phyloP scores from a whole-genome alignment of 2,329 filamentous ascomycete species.

The Aspergillus ochraceoroseus region DNA sequence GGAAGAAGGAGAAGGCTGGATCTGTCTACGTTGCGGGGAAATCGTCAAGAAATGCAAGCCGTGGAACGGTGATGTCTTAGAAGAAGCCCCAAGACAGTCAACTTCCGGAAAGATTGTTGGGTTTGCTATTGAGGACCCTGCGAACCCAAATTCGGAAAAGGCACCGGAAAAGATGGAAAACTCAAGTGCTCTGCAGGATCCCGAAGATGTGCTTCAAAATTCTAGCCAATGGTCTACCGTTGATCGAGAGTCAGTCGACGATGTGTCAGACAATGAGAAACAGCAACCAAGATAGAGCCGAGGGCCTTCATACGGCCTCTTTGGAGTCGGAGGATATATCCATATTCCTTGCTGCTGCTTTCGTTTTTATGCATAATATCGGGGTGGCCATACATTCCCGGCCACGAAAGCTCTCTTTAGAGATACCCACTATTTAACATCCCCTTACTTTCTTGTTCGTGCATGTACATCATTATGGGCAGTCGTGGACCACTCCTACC shows the following conservation, averaged over 20 bases:
- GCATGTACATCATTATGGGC: too few relatives aligned
- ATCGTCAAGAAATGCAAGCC: constrained; percentile 78
- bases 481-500: too few relatives aligned
- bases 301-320: too few relatives aligned
- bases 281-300: not conserved
- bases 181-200: constrained; percentile 25
- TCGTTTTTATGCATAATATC: too few relatives aligned
- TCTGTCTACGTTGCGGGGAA: constrained; percentile 82
- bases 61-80: constrained; percentile 83
- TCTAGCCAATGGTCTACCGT: constrained; percentile 38
- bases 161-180: constrained; percentile 10
- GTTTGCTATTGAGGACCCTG: constrained; percentile 34
- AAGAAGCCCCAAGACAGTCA: constrained; percentile 34
- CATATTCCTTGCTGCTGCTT: too few relatives aligned
- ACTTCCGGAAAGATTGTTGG: constrained; percentile 41
- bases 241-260: constrained; percentile 28
- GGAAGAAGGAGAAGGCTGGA: constrained; percentile 92
- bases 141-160: constrained; percentile 12
- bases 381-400: too few relatives aligned
- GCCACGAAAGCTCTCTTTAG: too few relatives aligned
- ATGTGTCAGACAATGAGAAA: constrained; percentile 6
- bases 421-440: too few relatives aligned
- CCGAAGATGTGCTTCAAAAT: constrained; percentile 35
- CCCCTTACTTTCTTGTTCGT: too few relatives aligned
- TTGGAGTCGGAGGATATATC: too few relatives aligned